These are phyloP conservation scores for Fusarium tuaranense DNA, from an alignment of 2,329 filamentous ascomycete genomes.

Conservation along the genomic window DNA sequence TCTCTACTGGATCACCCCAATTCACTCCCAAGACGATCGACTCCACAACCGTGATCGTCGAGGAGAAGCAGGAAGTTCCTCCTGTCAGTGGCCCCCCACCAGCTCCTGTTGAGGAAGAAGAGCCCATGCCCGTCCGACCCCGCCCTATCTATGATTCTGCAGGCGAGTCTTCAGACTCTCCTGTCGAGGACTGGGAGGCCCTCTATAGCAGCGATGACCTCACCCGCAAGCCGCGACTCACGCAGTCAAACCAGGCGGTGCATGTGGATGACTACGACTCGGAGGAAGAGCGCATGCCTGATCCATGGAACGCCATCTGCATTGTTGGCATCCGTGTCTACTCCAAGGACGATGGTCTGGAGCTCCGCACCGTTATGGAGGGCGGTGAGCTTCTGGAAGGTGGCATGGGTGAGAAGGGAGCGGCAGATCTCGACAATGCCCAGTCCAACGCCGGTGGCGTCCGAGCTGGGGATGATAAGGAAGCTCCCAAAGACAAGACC, in stretches of 20 bases:
- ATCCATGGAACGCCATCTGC: constrained; percentile 73
- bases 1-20: constrained; percentile 48
- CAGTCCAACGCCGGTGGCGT: constrained; percentile 66
- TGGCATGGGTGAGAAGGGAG: constrained; percentile 69
- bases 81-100: constrained; percentile 43
- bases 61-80: constrained; percentile 52
- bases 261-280: constrained; percentile 59
- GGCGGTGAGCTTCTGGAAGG: constrained; percentile 65
- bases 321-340: constrained; percentile 72
- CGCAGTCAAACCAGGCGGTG: constrained; percentile 50
- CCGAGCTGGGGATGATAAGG: constrained; percentile 44
- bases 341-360: constrained; percentile 66
- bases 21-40: constrained; percentile 49
- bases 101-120: constrained; percentile 31
- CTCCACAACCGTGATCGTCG: constrained; percentile 37
- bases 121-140: constrained; percentile 34
- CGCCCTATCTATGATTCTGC: constrained; percentile 57
- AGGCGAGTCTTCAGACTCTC: constrained; percentile 69
- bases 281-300: constrained; percentile 67
- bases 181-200: constrained; percentile 69
- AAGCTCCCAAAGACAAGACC: constrained; percentile 8
- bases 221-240: constrained; percentile 61
- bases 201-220: constrained; percentile 71
- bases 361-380: constrained; percentile 68
- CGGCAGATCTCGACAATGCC: constrained; percentile 67